A percentile compares a stretch with the other conserved stretches of the same genome.
phyloP scores from a whole-genome alignment of 495 filamentous ascomycete species.

The Neurospora sp. region DNA sequence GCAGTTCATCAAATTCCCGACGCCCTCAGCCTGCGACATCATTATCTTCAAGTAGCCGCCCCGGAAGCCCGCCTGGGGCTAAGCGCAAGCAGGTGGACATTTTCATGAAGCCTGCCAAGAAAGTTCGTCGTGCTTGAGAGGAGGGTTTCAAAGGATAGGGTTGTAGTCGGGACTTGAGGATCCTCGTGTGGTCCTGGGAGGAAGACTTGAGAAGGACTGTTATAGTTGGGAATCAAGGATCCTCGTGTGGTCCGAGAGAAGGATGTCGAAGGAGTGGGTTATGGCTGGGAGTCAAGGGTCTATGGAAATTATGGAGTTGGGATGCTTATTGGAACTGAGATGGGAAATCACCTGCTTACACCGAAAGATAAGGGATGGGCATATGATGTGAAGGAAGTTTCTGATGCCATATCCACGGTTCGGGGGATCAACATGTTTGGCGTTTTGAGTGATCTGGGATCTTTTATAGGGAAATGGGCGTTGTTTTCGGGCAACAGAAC shows the following conservation, averaged over 20 bases:
- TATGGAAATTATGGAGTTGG: background rate
- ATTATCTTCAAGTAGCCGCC: background rate
- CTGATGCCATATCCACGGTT: background rate
- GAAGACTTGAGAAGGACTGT: too few species aligned
- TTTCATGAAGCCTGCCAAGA: slow-evolving; percentile 24
- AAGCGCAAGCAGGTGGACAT: slow-evolving; percentile 24
- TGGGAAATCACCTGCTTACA: background rate
- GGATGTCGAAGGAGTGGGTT: background rate
- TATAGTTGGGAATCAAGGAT: background rate
- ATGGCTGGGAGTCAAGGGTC: background rate
- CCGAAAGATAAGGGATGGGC: background rate
- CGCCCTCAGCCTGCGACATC: background rate
- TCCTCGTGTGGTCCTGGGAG: background rate
- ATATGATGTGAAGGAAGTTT: background rate
- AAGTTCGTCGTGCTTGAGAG: background rate
- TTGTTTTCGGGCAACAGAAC: background rate
- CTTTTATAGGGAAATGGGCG: background rate
- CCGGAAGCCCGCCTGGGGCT: background rate
- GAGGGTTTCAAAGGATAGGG: background rate
- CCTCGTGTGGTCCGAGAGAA: background rate
- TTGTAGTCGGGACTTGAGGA: background rate
- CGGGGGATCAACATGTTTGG: background rate
- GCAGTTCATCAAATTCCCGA: background rate
- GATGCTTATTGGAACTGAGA: background rate
- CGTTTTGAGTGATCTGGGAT: background rate